phyloP scores from a whole-genome alignment of 2,329 filamentous ascomycete genomes.

The Diaporthe vaccinii region DNA sequence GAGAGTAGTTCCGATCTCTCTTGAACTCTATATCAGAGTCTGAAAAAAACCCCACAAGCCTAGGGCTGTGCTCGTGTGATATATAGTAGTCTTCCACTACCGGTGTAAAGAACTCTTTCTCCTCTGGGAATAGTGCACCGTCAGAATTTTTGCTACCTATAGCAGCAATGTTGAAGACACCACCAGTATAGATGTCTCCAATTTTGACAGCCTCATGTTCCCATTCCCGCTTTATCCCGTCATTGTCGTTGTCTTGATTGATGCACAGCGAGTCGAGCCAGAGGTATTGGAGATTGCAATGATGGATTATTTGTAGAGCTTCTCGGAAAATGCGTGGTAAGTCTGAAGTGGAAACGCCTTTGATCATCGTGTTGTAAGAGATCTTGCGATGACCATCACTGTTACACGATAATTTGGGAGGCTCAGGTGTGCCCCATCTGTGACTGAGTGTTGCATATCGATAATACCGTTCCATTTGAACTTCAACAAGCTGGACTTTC shows the following conservation, averaged over 20 bases:
- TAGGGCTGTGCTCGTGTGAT: neutral
- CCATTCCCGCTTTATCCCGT: neutral
- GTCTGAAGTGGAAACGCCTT: neutral
- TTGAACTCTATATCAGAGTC: neutral
- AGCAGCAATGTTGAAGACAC: constrained; percentile 19
- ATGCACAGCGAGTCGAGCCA: constrained; percentile 27
- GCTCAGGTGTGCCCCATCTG: constrained; percentile 16
- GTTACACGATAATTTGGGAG: neutral
- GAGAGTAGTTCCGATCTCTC: neutral
- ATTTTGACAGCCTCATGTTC: neutral
- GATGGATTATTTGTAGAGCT: neutral
- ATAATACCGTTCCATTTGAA: neutral
- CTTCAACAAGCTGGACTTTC: neutral
- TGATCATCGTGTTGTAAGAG: neutral
- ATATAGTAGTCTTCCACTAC: neutral
- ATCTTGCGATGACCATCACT: neutral
- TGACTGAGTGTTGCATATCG: constrained; percentile 21
- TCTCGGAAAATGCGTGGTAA: neutral
- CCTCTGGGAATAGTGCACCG: neutral
- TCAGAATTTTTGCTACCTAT: neutral
- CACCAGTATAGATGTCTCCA: constrained; percentile 5
- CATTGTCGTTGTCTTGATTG: neutral
- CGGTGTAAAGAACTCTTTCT: neutral
- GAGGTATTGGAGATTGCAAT: neutral
- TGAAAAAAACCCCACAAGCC: neutral